Evolutionary conservation across 2,329 filamentous ascomycete genomes (phyloP).

Genomic region (Capronia epimyces): DNA sequence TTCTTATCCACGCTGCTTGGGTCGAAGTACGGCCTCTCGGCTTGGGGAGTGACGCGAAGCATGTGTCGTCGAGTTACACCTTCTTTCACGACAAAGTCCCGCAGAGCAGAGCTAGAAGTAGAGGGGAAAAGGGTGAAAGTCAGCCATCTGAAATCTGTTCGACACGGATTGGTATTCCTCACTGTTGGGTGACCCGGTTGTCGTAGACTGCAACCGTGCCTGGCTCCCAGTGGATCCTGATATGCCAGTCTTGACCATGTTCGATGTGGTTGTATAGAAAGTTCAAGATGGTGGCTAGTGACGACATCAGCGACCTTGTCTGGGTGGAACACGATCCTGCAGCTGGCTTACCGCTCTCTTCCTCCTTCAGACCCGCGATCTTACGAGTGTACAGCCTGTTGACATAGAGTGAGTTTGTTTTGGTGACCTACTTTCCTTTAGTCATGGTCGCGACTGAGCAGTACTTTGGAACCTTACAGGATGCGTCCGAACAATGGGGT

Average conservation of each 20-base stretch:
- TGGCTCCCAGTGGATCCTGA: constrained; percentile 27
- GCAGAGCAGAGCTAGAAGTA: no score
- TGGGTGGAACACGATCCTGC: no score
- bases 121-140: no score
- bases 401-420: not conserved
- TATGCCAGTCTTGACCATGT: constrained; percentile 27
- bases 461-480: constrained; percentile 32
- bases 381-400: constrained; percentile 27
- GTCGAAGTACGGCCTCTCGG: not conserved
- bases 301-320: no score
- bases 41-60: not conserved
- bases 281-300: constrained; percentile 21
- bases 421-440: not conserved
- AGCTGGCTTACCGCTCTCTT: constrained; percentile 16
- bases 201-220: constrained; percentile 23
- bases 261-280: constrained; percentile 26
- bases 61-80: not conserved
- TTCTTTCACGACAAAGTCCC: no score
- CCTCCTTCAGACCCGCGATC: constrained; percentile 26
- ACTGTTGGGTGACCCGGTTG: constrained; percentile 41
- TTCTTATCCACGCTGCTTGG: no score
- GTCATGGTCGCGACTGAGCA: no score
- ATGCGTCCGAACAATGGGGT: constrained; percentile 33
- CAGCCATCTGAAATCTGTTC: no score
- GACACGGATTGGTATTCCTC: no score